Base-by-base conservation (phyloP, 257 asterid species). In the Penstemon eatonii region DNA sequence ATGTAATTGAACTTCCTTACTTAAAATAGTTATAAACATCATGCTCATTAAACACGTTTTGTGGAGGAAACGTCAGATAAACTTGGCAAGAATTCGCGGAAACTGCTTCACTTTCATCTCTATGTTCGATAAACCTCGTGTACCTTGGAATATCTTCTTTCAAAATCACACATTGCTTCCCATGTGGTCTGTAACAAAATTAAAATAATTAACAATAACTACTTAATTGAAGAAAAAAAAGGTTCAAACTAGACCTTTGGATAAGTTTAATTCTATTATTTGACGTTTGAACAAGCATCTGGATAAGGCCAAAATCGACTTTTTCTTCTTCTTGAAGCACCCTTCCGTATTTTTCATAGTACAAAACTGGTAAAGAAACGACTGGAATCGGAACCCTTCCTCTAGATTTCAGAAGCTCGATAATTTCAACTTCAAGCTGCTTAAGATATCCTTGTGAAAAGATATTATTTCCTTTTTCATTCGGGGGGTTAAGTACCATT, bases 61-160 rank as follows among this genome's bases (percentile, higher is more conserved):
- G 57, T 6, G 80, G 77, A 49, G 56, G 70, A 18, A 79, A 79
- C 42, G 84, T 79, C 59, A 79, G 52, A 68, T 68, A 79, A 57
- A 79, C 71, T 52, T 75, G 78, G 64, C 72, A 65, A 3, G 71
- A 50, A 5, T 5, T 43, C 5, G 50, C 60, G 1, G 11, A 46
- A 18, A 10, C 9, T 6, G 42, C 8, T 39, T 64, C 67, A 4
- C 49, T 33, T 36, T 60, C 71, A 4, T 60, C 56, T 46, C 15
- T 47, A 19, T 56, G 73, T n/a, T 45, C 70, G 4, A 38, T 15
- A 51, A 39, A 60, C 67, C 25, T 64, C 61, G 36, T 37, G 67
- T 51, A 67, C 60, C 1, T 58, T 4, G 19, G 62, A 8, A 79
- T 54, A 45, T 79, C 73, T 43, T 75, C 76, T 0, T 11, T 63